Conservation (phyloP, 352 stramenopile species). For the Thalassiosira exigua region DNA sequence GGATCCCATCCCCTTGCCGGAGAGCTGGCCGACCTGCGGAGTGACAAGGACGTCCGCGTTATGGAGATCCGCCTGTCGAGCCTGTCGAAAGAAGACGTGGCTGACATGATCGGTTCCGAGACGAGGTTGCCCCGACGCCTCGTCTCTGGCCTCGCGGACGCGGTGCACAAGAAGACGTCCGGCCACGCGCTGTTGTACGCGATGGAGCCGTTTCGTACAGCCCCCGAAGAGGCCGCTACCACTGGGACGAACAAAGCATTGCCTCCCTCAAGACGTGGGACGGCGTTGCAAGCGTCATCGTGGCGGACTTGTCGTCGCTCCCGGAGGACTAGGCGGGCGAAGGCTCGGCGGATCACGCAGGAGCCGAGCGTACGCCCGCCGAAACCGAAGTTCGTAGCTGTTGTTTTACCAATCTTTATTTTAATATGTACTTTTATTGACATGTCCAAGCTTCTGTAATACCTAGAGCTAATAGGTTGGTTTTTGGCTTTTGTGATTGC, state of each 20-base stretch:
- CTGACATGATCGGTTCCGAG: conserved; percentile 40
- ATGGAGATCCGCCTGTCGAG: conserved; percentile 30
- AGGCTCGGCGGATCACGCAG: too few relatives aligned
- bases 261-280: conserved; percentile 21
- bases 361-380: too few relatives aligned
- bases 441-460: too few relatives aligned
- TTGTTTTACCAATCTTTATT: too few relatives aligned
- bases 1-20: conserved; percentile 25
- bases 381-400: too few relatives aligned
- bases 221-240: conserved; percentile 24
- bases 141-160: conserved; percentile 30
- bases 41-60: conserved; percentile 9
- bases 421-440: too few relatives aligned
- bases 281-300: conserved; percentile 46
- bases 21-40: conserved; percentile 1
- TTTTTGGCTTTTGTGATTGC: too few relatives aligned
- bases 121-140: conserved; percentile 34
- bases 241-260: conserved; percentile 29
- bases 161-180: conserved; percentile 53
- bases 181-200: conserved; percentile 40
- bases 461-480: too few relatives aligned
- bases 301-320: conserved; percentile 31
- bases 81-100: conserved; percentile 43
- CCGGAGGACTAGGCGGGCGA: too few relatives aligned
- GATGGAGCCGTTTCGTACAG: conserved; percentile 38